A percentile compares a stretch with the other conserved stretches of the same genome.
phyloP scores from a whole-genome alignment of 106 monocot genomes.

The Narthecium ossifragum region DNA sequence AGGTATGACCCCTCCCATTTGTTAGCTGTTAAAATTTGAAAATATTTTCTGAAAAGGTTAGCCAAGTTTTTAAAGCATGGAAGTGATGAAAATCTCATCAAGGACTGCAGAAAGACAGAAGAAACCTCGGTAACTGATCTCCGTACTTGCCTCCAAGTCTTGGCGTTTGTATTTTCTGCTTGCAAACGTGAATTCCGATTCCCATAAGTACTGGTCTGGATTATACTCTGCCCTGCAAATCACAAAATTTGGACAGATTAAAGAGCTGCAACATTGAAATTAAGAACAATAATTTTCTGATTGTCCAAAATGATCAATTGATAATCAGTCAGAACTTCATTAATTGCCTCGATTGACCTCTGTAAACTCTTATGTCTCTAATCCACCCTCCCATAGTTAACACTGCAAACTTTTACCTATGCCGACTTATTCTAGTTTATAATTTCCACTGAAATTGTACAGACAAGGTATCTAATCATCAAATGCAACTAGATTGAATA shows the following conservation, averaged over 20 bases:
- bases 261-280: too few relatives aligned
- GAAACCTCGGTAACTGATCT: constrained; percentile 42
- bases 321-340: too few relatives aligned
- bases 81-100: neutral
- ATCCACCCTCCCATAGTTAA: too few relatives aligned
- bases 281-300: too few relatives aligned
- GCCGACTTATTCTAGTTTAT: too few relatives aligned
- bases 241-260: constrained; percentile 27
- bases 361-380: too few relatives aligned
- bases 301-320: too few relatives aligned
- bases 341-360: too few relatives aligned
- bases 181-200: constrained; percentile 91
- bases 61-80: neutral
- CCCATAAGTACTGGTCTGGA: constrained; percentile 96
- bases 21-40: constrained; percentile 55
- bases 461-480: too few relatives aligned
- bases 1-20: constrained; percentile 77
- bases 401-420: too few relatives aligned
- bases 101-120: constrained; percentile 28
- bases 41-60: neutral
- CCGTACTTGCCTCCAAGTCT: constrained; percentile 99
- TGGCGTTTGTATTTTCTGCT: constrained; percentile 91
- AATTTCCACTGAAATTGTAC: too few relatives aligned
- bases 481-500: too few relatives aligned
- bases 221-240: constrained; percentile 88